Evolutionary conservation across 2,329 filamentous ascomycete genomes (phyloP).

Genomic region (Trichoderma lentiforme): DNA sequence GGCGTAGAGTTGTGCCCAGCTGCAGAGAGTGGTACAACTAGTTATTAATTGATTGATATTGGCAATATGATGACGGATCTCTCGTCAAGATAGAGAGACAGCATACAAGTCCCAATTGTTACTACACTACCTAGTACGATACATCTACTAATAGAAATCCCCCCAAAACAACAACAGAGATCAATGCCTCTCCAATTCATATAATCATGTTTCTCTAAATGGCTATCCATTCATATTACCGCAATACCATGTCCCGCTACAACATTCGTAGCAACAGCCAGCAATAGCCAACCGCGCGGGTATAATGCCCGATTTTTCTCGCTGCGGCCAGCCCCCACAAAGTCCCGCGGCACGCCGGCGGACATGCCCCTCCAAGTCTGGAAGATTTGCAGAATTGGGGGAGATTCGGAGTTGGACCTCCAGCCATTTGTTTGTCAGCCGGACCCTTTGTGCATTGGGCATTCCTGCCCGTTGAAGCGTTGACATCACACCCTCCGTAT

Average conservation of each 20-base stretch:
- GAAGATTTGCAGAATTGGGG: neutral
- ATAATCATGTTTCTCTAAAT: neutral
- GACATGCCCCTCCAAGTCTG: neutral
- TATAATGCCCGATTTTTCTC: neutral
- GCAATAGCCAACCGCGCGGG: constrained; percentile 12
- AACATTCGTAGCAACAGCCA: neutral
- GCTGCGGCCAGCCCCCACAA: neutral
- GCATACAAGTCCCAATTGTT: neutral
- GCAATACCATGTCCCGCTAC: neutral
- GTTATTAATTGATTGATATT: neutral
- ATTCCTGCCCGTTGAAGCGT: neutral
- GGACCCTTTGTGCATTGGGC: neutral
- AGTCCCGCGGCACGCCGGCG: constrained; percentile 9
- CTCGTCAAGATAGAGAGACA: neutral
- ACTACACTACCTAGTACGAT: neutral
- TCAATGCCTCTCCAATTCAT: neutral
- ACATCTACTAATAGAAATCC: neutral
- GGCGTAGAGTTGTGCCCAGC: neutral
- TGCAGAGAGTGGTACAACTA: neutral
- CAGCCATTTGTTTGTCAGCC: constrained; percentile 5
- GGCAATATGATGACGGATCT: neutral
- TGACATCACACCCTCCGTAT: neutral
- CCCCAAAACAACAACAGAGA: neutral
- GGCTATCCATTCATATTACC: neutral
- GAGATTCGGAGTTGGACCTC: neutral